Evolutionary conservation across 495 filamentous ascomycete species (phyloP).

Genomic region (Glonium stellatum): DNA sequence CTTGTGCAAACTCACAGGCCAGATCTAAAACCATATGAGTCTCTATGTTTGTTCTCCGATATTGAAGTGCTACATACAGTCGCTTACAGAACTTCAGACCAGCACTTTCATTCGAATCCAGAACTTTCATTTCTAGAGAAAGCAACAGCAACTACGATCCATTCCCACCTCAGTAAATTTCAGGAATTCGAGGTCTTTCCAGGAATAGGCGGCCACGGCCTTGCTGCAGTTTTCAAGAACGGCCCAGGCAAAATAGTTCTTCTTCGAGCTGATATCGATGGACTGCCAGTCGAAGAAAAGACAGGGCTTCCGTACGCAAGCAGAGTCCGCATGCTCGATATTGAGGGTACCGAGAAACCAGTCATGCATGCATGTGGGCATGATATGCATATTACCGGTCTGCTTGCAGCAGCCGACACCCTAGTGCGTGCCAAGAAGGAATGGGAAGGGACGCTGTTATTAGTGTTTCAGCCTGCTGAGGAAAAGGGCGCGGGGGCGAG

Average conservation of each 20-base stretch:
- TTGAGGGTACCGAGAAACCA: constrained; percentile 41
- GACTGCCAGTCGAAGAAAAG: constrained; percentile 50
- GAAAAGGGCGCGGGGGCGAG: constrained; percentile 50
- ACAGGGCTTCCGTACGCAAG: constrained; percentile 53
- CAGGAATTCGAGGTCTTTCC: constrained; percentile 41
- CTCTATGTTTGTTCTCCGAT: constrained; percentile 8
- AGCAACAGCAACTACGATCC: constrained; percentile 40
- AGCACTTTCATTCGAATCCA: constrained; percentile 41
- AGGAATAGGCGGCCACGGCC: constrained; percentile 51
- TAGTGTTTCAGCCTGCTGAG: constrained; percentile 56
- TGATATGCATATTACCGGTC: constrained; percentile 51
- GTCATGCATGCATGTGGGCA: constrained; percentile 66
- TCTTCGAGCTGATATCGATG: constrained; percentile 56
- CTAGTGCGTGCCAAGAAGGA: constrained; percentile 36
- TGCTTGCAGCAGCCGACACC: constrained; percentile 46
- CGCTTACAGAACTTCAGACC: background rate
- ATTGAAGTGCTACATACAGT: background rate
- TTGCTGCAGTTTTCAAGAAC: constrained; percentile 50
- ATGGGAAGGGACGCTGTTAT: constrained; percentile 52
- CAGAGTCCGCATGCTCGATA: constrained; percentile 35
- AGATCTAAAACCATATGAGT: constrained; percentile 10
- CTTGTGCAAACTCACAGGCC: constrained; percentile 10
- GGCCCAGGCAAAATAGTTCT: constrained; percentile 48
- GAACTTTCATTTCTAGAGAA: constrained; percentile 48
- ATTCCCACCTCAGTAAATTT: constrained; percentile 36